Evolutionary conservation across 345 rosid species (phyloP), one percentile per base, ranked within the genome.

Genomic region (Citrus cavaleriei): DNA sequence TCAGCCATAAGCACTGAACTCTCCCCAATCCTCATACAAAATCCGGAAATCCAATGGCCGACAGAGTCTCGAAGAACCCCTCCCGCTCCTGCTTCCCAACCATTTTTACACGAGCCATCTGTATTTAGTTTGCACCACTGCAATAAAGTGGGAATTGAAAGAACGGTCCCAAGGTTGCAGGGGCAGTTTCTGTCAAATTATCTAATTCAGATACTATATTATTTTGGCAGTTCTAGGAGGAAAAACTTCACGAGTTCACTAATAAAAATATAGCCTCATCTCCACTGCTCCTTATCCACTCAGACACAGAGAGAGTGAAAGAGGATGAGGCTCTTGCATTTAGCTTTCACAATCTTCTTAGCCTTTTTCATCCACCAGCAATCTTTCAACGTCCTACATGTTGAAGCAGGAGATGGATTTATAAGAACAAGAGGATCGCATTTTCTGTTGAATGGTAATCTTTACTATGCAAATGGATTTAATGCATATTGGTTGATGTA

Each of bases 401-500:
- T 85, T 24, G 86, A 81, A 46, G 85, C 90, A 46, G 87, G 84
- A 16, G 89, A 87, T 81, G 93, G 89, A 54, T 95, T 95, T 74
- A 73, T 96, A 62, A 89, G 84, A 54, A 87, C 89, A 34, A 90
- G 84, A 71, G 95, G 98, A 72, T 81, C 84, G 30, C 93, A 89
- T 49, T 87, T 94, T 68, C 72, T 79, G 82, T 80, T 94, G 59
- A 89, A 92, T 73, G 99, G 94, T 0, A 86, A 82, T 72, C 97
- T 95, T 62, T 93, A 85, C 81, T 94, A 90, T 74, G 91, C 92
- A 54, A 94, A 93, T 81, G 98, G 99, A 60, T 94, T 93, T 90
- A 94, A 94, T 78, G 97, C 98, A 37, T 94, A 94, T 79, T 96
- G 99, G 98, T 88, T 93, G 46, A 93, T 93, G 97, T 92, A 90